A percentile compares a stretch with the other conserved stretches of the same genome.
phyloP scores from a whole-genome alignment of 164 flowering plant genomes.

The Brasenia schreberi region DNA sequence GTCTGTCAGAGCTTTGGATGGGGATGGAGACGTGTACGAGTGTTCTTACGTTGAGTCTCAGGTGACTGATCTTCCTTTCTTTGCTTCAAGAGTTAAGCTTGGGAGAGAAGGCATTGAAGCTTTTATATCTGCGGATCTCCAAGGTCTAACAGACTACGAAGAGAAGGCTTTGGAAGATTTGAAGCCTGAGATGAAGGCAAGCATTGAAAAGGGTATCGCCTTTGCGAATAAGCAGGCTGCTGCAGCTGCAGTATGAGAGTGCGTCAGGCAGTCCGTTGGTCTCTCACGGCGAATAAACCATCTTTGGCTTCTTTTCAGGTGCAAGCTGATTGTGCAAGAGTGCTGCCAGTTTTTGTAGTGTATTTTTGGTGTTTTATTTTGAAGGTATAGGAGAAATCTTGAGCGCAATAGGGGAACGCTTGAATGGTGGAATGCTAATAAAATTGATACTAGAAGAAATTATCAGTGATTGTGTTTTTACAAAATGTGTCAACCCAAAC shows the following conservation, averaged over 20 bases:
- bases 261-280: not conserved
- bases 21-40: constrained; percentile 8
- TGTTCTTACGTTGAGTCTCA: constrained; percentile 6
- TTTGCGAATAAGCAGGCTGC: constrained; percentile 7
- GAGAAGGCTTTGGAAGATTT: constrained; percentile 5
- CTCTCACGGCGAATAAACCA: not conserved
- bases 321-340: not conserved
- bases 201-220: constrained; percentile 11
- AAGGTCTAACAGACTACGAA: constrained; percentile 11
- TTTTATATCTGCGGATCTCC: constrained; percentile 5
- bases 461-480: too few relatives aligned
- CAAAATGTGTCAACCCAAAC: too few relatives aligned
- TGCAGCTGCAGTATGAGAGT: not conserved
- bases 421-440: too few relatives aligned
- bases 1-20: constrained; percentile 10
- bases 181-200: constrained; percentile 13
- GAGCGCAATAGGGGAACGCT: too few relatives aligned
- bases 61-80: constrained; percentile 7
- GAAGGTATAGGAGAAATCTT: too few relatives aligned
- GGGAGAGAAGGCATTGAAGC: constrained; percentile 12
- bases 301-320: not conserved
- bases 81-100: constrained; percentile 9
- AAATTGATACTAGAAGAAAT: too few relatives aligned
- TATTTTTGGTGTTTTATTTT: too few relatives aligned
- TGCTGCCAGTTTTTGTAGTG: not conserved